Evolutionary conservation across 805 yeast genomes (phyloP), one percentile per base, ranked within the genome.

Genomic region (Debaryomyces prosopidis): DNA sequence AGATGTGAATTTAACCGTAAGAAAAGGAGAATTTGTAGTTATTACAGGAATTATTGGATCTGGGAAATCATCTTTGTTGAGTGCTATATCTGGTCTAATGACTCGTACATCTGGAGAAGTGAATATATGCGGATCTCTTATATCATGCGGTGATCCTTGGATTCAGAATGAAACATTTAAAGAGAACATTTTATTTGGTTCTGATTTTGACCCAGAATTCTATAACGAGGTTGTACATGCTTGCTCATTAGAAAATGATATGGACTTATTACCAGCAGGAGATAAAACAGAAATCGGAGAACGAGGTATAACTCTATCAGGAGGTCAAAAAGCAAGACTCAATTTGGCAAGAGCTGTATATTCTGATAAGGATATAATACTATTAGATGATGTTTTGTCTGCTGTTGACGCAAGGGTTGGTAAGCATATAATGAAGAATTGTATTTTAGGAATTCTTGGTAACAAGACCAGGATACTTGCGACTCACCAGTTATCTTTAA

Each of bases 381-480:
- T 88, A 41, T 65, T 88, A 42, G 96, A 88, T 59, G 96, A 88
- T 60, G 89, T 87, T 12, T 72, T 88, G 46, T 81, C 88, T 67
- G 95, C 96, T 4, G 95, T 88, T 6, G 96, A 88, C 64, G 89
- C 92, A 27, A 82, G 87, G 56, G 95, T 87, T 37, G 95, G 94
- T n/a, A 79, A 79, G 45, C 89, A 84, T 55, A 85, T 88, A 42
- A 80, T 87, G 77, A 75, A 80, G 43, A 72, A 80, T 34, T 89
- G 96, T 64, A 62, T 89, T 36, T 51, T 77, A 48, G 90, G 87
- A 0, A 48, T 81, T 20, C 59, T 89, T 47, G 65, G 68, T 34
- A 63, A 65, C 15, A 80, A 77, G 55, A 89, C 96, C 0, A 75
- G 94, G 54, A 56, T 89, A 9, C 71, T 89, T 55, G 95, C 95